Conservation (phyloP, 2,329 filamentous ascomycete genomes). For the Xylariales sp. region DNA sequence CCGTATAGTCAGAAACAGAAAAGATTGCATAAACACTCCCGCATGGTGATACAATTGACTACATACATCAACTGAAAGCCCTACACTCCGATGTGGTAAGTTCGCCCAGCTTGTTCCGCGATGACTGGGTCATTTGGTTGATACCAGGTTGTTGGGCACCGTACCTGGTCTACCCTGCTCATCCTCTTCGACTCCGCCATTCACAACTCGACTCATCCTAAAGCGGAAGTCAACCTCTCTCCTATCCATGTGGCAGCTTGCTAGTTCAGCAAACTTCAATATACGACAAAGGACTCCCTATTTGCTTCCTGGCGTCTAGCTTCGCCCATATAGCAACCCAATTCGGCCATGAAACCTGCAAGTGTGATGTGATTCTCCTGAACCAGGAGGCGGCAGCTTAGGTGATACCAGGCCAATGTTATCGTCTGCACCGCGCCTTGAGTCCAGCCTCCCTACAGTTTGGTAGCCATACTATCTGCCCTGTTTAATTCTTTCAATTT, state of each 20-base stretch:
- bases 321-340: constrained; percentile 6
- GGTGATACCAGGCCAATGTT: too few relatives aligned
- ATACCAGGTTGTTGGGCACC: constrained; percentile 5
- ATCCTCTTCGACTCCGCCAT: constrained; percentile 8
- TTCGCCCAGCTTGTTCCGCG: neutral
- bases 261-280: constrained; percentile 3
- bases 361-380: too few relatives aligned
- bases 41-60: constrained; percentile 2
- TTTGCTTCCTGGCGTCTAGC: constrained; percentile 1
- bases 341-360: neutral
- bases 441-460: too few relatives aligned
- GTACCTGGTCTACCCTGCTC: constrained; percentile 3
- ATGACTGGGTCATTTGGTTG: too few relatives aligned
- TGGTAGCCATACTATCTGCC: too few relatives aligned
- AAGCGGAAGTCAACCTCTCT: constrained; percentile 2
- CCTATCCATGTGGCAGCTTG: constrained; percentile 1
- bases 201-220: constrained; percentile 4
- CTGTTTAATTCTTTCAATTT: too few relatives aligned
- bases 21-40: constrained; percentile 3
- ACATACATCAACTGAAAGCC: constrained; percentile 6
- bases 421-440: too few relatives aligned
- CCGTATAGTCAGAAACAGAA: constrained; percentile 3
- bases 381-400: too few relatives aligned
- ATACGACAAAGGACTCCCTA: neutral
- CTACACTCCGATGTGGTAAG: constrained; percentile 7